Base-by-base conservation (phyloP, 768 basidiomycete genomes). In the Ramaria sp. region DNA sequence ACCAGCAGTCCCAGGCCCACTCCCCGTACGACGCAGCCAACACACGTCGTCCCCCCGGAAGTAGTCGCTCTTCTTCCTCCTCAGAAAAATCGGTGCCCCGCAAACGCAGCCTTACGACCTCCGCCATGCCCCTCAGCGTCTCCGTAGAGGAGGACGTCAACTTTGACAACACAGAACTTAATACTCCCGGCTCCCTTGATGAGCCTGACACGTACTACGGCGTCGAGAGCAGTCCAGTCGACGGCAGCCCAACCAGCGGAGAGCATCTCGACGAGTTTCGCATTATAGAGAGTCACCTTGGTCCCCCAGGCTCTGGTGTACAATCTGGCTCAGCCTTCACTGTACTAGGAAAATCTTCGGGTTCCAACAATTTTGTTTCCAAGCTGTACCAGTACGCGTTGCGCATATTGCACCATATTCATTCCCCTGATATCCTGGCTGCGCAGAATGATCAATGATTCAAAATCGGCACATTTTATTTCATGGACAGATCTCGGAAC, bases 401-500 rank as follows among this genome's bases (percentile, higher is more conserved):
- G 16, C 42, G 25, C 37, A 12, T 54, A 47, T 57, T 37, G 57
- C 52, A 41, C 52, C 36, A 37, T 45, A 10, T 24, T 39, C 36
- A 16, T 18, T 36, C 34, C 20, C 16, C 34, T 48, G 34, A 18
- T 25, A 47, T 12, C 37, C 36, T 41, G 45, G 22, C 30, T 44
- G 50, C 54, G 4, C 61, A 90, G 87, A 64, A 91, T 92, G 87
- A 90, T 92, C 68, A 87, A 77, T 62, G 88, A 91, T 65, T 67
- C 85, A 7, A 86, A 87, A 64, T 84, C 84, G 0, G 76, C 83
- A 5, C 80, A 82, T 60, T 88, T 87, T 64, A 90, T 91, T 61
- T 70, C 79, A 1, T 92, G 88, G 87, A 88, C 87, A 1, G 84
- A 88, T 28, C 75, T 81, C 12, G 88, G 88, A 24, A 82, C 87